phyloP scores from a whole-genome alignment of 495 filamentous ascomycete species.

The Daldinia vernicosa region DNA sequence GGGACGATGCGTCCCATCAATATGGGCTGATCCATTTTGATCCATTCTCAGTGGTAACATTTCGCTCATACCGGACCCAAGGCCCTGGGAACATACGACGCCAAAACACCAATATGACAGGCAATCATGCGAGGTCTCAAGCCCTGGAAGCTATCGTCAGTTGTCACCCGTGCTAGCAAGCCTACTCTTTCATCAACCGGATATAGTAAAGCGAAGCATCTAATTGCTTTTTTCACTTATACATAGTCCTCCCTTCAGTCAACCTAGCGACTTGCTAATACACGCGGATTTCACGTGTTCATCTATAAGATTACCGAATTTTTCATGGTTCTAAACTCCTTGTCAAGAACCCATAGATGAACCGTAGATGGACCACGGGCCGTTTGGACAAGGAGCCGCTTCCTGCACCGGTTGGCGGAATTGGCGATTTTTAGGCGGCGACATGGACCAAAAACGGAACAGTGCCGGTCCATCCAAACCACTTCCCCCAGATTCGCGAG shows the following conservation, averaged over 20 bases:
- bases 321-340: slow-evolving; percentile 15
- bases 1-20: slow-evolving; percentile 16
- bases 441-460: slow-evolving; percentile 39
- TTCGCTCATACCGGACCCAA: slow-evolving; percentile 26
- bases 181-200: background rate
- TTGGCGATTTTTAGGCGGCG: slow-evolving; percentile 33
- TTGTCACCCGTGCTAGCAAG: background rate
- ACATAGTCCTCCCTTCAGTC: background rate
- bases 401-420: slow-evolving; percentile 37
- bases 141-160: slow-evolving; percentile 8
- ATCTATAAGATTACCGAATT: slow-evolving; percentile 5
- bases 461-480: slow-evolving; percentile 24
- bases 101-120: slow-evolving; percentile 15
- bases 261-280: background rate
- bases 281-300: background rate
- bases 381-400: slow-evolving; percentile 39
- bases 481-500: slow-evolving; percentile 40
- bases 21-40: slow-evolving; percentile 22
- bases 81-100: slow-evolving; percentile 39
- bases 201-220: background rate
- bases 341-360: slow-evolving; percentile 26
- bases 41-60: slow-evolving; percentile 23
- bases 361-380: slow-evolving; percentile 25
- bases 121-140: slow-evolving; percentile 33
- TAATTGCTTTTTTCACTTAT: background rate